Percentiles rank a stretch among this genome's conserved stretches.
Conservation (phyloP, 2,329 filamentous ascomycete genomes). For the Scytalidium lignicola region DNA sequence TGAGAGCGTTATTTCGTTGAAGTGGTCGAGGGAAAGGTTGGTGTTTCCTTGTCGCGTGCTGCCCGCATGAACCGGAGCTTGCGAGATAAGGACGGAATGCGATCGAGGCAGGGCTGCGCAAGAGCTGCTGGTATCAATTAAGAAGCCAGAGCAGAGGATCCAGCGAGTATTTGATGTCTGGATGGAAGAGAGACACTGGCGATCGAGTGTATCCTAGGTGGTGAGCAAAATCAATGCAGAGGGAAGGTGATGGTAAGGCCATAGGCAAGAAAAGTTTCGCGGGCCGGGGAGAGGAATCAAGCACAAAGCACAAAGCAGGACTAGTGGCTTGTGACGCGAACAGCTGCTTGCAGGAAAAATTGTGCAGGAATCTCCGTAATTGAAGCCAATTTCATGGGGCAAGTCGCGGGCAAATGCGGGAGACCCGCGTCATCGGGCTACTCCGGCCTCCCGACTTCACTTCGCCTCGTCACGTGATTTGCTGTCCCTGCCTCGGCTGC, state of each 20-base stretch:
- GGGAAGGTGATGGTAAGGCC: neutral
- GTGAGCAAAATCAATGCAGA: neutral
- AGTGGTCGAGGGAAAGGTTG: neutral
- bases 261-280: neutral
- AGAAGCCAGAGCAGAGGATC: slow-evolving; percentile 1
- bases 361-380: too few species aligned
- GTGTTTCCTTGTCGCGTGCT: slow-evolving; percentile 1
- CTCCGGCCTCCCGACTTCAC: neutral
- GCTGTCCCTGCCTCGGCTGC: neutral
- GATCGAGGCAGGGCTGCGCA: neutral
- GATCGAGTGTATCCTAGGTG: neutral
- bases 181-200: neutral
- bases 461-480: neutral
- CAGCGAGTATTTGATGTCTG: neutral
- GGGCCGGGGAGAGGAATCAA: neutral
- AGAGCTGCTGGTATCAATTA: slow-evolving; percentile 1
- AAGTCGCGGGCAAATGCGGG: too few species aligned
- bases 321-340: neutral
- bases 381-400: too few species aligned
- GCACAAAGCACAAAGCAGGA: too few species aligned
- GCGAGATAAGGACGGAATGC: neutral
- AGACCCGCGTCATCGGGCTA: too few species aligned
- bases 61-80: neutral
- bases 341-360: too few species aligned
- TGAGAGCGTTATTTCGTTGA: neutral